A percentile compares a stretch with the other conserved stretches of the same genome.
Conservation (phyloP, 306 rosid species). For the Pyrus communis region DNA sequence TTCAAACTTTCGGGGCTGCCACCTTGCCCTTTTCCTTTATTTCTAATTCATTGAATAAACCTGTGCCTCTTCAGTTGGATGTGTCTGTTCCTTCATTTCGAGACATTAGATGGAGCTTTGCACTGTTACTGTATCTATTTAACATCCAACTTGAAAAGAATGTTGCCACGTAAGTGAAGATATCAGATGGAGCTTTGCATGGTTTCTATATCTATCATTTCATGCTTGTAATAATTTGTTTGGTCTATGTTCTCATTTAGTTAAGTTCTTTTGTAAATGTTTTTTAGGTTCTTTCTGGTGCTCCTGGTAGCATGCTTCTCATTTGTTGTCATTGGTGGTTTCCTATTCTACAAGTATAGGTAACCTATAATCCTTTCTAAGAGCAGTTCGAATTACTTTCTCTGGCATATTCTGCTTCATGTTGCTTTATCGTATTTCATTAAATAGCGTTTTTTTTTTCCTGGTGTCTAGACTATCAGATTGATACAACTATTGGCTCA, state of each 20-base stretch:
- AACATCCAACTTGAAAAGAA: conserved; percentile 82
- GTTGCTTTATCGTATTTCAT: not conserved
- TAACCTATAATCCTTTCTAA: conserved; percentile 30
- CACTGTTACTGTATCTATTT: conserved; percentile 66
- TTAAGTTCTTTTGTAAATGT: not conserved
- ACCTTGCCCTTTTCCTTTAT: conserved; percentile 71
- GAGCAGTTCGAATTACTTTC: conserved; percentile 7
- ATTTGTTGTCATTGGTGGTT: conserved; percentile 76
- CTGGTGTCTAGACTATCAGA: not conserved
- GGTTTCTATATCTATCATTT: not conserved
- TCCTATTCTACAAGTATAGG: conserved; percentile 82
- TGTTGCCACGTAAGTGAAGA: conserved; percentile 77
- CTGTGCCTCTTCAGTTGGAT: conserved; percentile 66
- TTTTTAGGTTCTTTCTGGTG: conserved; percentile 72
- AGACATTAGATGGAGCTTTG: conserved; percentile 68
- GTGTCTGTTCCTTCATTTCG: conserved; percentile 66
- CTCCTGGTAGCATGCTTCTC: conserved; percentile 79
- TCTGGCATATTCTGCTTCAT: not conserved
- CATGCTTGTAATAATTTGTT: not conserved
- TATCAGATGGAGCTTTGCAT: not conserved
- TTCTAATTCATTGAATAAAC: conserved; percentile 72
- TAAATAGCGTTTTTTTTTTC: not conserved
- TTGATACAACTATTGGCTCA: not conserved
- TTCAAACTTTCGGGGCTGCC: conserved; percentile 39
- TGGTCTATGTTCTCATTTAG: not conserved